Evolutionary conservation across 2,329 filamentous ascomycete species (phyloP).

Genomic region (Leptographium procerum): DNA sequence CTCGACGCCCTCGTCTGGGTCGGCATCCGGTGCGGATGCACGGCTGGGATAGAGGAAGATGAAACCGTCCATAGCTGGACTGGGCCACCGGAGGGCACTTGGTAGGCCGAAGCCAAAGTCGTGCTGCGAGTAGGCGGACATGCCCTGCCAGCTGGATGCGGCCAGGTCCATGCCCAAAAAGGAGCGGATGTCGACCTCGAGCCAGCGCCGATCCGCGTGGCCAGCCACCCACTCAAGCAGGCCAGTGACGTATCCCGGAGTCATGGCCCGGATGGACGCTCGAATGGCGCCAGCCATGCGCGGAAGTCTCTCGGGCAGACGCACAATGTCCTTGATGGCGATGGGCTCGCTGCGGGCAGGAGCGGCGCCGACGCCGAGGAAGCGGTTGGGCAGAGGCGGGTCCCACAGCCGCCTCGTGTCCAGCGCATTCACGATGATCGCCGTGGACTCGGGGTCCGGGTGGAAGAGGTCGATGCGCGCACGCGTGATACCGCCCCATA

Average conservation of each 20-base stretch:
- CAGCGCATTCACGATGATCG: conserved; percentile 15
- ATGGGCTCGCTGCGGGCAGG: conserved; percentile 3
- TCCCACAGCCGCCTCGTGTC: conserved; percentile 13
- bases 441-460: not conserved
- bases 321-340: not conserved
- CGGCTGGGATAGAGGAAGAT: conserved; percentile 8
- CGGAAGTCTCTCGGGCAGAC: conserved; percentile 7
- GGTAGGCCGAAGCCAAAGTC: conserved; percentile 21
- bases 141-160: conserved; percentile 15
- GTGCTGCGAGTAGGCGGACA: conserved; percentile 11
- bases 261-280: conserved; percentile 14
- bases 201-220: conserved; percentile 14
- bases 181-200: conserved; percentile 13
- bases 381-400: conserved; percentile 15
- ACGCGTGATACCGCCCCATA: conserved; percentile 27
- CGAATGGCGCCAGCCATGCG: conserved; percentile 15
- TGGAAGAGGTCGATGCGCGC: conserved; percentile 24
- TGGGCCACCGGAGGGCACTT: conserved; percentile 4
- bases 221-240: conserved; percentile 16
- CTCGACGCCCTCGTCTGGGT: conserved; percentile 6
- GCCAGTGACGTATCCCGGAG: conserved; percentile 12
- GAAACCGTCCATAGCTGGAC: conserved; percentile 5
- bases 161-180: conserved; percentile 18
- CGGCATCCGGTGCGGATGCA: not conserved
- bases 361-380: conserved; percentile 14